These are phyloP conservation scores for Termitomyces sp. DNA, from an alignment of 768 basidiomycete genomes.

Conservation along the genomic window DNA sequence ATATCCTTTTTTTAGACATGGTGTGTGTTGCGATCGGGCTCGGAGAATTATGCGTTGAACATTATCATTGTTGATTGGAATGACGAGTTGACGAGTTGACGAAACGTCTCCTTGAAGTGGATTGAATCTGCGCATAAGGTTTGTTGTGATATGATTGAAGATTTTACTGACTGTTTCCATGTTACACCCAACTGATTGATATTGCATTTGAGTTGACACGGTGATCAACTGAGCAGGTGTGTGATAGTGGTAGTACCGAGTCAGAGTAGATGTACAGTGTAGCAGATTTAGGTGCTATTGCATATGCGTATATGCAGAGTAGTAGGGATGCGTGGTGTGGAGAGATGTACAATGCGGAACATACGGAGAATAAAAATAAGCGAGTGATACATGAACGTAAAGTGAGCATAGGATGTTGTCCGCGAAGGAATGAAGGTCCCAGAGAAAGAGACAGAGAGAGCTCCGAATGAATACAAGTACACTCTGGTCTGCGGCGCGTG, in stretches of 20 bases:
- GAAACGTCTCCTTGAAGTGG: too few relatives aligned
- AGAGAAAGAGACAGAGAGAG: not conserved
- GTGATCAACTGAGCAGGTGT: too few relatives aligned
- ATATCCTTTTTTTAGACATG: too few relatives aligned
- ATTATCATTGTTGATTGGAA: too few relatives aligned
- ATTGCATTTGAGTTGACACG: too few relatives aligned
- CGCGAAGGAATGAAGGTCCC: not conserved
- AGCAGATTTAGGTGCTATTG: not conserved
- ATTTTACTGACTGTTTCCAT: too few relatives aligned
- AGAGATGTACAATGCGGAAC: not conserved
- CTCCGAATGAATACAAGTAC: not conserved
- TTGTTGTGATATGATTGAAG: too few relatives aligned
- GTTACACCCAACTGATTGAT: too few relatives aligned
- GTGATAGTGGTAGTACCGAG: not conserved
- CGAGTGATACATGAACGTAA: not conserved
- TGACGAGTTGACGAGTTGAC: too few relatives aligned
- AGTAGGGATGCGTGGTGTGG: not conserved
- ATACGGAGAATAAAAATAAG: not conserved
- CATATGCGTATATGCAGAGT: not conserved
- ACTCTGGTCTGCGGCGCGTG: not conserved
- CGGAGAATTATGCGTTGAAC: too few relatives aligned
- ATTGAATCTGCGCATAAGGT: too few relatives aligned
- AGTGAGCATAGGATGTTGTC: not conserved
- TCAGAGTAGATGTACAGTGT: not conserved
- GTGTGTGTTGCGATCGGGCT: too few relatives aligned